Conservation (phyloP, 1,139 yeast species). For the Entelexis paramagnoliae region DNA sequence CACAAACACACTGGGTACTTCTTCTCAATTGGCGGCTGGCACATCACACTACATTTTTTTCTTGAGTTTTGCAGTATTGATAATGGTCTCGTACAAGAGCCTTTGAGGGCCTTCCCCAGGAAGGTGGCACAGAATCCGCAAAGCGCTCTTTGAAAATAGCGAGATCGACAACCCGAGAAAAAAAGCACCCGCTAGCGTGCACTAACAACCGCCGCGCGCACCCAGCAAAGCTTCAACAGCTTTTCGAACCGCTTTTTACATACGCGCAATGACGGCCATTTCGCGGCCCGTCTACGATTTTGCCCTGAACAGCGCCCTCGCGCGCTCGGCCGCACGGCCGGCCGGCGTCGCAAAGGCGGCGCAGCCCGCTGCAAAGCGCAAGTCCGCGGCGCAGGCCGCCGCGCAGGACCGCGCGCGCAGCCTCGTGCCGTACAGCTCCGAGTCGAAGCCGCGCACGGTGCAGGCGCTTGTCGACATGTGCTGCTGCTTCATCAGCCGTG, state of each 20-base stretch:
- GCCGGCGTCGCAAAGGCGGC: background rate
- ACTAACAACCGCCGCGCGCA: background rate
- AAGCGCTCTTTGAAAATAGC: background rate
- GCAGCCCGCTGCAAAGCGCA: background rate
- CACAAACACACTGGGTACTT: background rate
- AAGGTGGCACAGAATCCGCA: background rate
- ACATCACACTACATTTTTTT: background rate
- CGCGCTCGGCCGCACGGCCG: background rate
- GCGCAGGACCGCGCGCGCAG: background rate
- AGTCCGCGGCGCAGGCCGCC: background rate
- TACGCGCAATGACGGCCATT: background rate
- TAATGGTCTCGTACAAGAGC: constrained; percentile 3
- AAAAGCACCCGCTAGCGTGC: background rate
- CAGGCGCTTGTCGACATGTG: constrained; percentile 33
- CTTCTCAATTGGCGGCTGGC: background rate
- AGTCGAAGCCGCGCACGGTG: constrained; percentile 23
- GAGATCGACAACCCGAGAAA: background rate
- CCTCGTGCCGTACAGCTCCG: constrained; percentile 13
- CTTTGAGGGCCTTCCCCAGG: background rate
- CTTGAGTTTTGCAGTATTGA: background rate
- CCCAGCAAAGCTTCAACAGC: constrained; percentile 6
- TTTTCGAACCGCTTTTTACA: background rate
- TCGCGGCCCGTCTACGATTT: background rate
- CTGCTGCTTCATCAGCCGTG: constrained; percentile 30
- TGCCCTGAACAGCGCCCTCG: background rate